Conservation (phyloP, 345 rosid genomes). For the Camelina laxa region DNA sequence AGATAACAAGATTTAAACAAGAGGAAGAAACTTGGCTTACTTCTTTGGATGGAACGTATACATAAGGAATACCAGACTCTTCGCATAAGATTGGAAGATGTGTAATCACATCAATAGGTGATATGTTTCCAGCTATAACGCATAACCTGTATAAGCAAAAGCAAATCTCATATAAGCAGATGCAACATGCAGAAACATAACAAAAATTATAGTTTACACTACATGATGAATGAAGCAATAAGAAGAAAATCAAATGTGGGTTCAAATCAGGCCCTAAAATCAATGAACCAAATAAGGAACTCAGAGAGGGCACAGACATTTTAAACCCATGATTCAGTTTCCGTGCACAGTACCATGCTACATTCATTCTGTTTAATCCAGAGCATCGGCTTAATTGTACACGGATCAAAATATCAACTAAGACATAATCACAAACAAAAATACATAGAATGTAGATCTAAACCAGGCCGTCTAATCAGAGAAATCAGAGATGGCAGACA, state of each 20-base stretch:
- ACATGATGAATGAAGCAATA: neutral
- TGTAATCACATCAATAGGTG: constrained; percentile 96
- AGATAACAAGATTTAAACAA: neutral
- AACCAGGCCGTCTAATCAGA: constrained; percentile 41
- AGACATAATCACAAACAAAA: neutral
- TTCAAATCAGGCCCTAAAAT: constrained; percentile 44
- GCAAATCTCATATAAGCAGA: neutral
- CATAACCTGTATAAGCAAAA: constrained; percentile 63
- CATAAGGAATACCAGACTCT: constrained; percentile 80
- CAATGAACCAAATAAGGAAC: constrained; percentile 23
- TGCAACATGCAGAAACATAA: neutral
- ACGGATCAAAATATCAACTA: neutral
- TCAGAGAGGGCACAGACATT: constrained; percentile 54
- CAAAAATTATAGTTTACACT: neutral
- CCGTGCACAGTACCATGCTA: constrained; percentile 66
- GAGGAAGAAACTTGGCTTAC: constrained; percentile 49
- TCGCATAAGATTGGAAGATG: constrained; percentile 94
- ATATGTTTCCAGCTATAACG: constrained; percentile 95
- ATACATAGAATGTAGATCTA: constrained; percentile 40
- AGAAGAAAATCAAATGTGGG: constrained; percentile 5
- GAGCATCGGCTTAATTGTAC: constrained; percentile 61
- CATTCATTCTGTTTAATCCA: constrained; percentile 54
- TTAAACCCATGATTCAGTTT: constrained; percentile 40
- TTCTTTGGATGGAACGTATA: constrained; percentile 89
- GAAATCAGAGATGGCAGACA: constrained; percentile 38